Conservation (phyloP, 768 basidiomycete species). For the Podaxis pistillaris region DNA sequence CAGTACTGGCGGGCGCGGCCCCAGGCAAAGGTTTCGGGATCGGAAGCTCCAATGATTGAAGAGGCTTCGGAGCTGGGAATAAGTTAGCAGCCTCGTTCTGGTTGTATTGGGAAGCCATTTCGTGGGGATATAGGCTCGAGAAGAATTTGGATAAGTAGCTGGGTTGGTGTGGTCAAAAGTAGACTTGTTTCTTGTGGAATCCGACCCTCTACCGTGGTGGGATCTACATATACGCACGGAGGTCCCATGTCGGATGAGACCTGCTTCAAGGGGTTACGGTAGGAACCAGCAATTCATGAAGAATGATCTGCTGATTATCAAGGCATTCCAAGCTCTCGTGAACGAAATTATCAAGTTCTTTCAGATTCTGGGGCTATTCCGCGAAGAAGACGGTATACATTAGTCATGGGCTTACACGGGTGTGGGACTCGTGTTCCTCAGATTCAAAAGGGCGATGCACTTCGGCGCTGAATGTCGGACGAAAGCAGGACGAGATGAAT, state of each 20-base stretch:
- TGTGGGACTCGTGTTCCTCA: not conserved
- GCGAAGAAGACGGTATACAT: not conserved
- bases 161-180: not conserved
- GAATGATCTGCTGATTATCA: not conserved
- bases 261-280: not conserved
- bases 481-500: not conserved
- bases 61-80: slow-evolving; percentile 3
- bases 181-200: not conserved
- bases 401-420: not conserved
- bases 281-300: not conserved
- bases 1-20: slow-evolving; percentile 35
- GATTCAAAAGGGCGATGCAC: not conserved
- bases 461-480: too few species aligned
- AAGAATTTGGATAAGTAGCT: not conserved
- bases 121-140: not conserved
- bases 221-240: not conserved
- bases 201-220: not conserved
- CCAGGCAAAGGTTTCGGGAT: slow-evolving; percentile 26
- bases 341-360: not conserved
- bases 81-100: slow-evolving; percentile 4
- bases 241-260: not conserved
- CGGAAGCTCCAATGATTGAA: slow-evolving; percentile 1
- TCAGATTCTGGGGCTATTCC: not conserved
- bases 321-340: not conserved
- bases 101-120: not conserved